Evolutionary conservation across 2,329 filamentous ascomycete genomes (phyloP).

Genomic region (Aschersonia sp.): DNA sequence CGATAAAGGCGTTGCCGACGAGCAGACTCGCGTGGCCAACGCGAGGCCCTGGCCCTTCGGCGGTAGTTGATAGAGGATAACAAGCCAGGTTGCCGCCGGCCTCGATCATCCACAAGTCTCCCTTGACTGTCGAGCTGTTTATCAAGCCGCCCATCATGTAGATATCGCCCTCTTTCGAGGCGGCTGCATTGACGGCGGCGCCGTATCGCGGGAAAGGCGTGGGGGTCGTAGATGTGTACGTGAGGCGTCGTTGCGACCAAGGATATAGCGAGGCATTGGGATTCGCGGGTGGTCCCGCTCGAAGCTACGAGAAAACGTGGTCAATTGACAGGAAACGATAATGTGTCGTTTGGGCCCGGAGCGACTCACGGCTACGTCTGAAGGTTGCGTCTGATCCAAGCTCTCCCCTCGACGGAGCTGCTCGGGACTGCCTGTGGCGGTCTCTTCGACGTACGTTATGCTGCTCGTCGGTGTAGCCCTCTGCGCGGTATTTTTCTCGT

Average conservation of each 20-base stretch:
- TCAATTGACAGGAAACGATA: not conserved
- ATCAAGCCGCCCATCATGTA: constrained; percentile 97
- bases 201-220: constrained; percentile 95
- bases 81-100: constrained; percentile 77
- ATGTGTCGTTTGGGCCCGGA: not conserved
- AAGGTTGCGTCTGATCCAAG: constrained; percentile 29
- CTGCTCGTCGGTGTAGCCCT: constrained; percentile 66
- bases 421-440: constrained; percentile 46
- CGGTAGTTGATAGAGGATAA: constrained; percentile 80
- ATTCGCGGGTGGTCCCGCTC: constrained; percentile 37
- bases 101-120: constrained; percentile 96
- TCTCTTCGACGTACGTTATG: constrained; percentile 53
- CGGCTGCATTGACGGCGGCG: constrained; percentile 80
- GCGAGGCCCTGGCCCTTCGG: constrained; percentile 85
- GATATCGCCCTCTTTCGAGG: constrained; percentile 92
- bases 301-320: constrained; percentile 25
- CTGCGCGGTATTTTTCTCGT: constrained; percentile 38
- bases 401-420: constrained; percentile 40
- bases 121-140: constrained; percentile 88
- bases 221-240: constrained; percentile 66
- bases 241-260: constrained; percentile 83
- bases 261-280: constrained; percentile 78
- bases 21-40: constrained; percentile 89
- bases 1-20: constrained; percentile 96
- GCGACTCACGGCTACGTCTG: constrained; percentile 26